Evolutionary conservation across 2,329 filamentous ascomycete genomes (phyloP).

Genomic region (Dothistroma septosporum): DNA sequence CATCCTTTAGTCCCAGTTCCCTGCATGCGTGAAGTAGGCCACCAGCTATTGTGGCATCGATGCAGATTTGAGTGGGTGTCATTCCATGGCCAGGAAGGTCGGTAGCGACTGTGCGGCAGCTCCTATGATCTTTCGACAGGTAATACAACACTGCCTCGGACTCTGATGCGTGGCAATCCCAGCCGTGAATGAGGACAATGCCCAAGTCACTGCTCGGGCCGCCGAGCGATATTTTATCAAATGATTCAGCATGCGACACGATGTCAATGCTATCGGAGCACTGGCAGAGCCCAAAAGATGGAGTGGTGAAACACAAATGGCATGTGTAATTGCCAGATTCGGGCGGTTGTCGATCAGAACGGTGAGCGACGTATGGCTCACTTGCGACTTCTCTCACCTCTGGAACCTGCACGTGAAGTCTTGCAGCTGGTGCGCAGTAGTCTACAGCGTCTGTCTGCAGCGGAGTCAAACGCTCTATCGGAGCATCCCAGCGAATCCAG

Average conservation of each 20-base stretch:
- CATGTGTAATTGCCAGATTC: not conserved
- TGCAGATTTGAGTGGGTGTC: slow-evolving; percentile 1
- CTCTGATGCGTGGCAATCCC: slow-evolving; percentile 13
- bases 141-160: slow-evolving; percentile 1
- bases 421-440: not conserved
- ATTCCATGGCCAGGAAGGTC: slow-evolving; percentile 14
- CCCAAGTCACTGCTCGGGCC: not conserved
- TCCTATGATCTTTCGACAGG: not conserved
- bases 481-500: too few relatives aligned
- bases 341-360: not conserved
- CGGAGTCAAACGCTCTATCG: too few relatives aligned
- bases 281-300: not conserved
- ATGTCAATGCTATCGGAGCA: not conserved
- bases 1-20: slow-evolving; percentile 3
- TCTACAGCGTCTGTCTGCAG: too few relatives aligned
- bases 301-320: not conserved
- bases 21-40: not conserved
- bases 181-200: slow-evolving; percentile 14
- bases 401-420: not conserved
- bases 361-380: not conserved
- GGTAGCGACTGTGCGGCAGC: slow-evolving; percentile 3
- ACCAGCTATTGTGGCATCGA: not conserved
- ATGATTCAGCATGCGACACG: not conserved
- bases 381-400: not conserved
- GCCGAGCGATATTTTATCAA: not conserved